Percentiles rank a stretch among this genome's conserved stretches.
phyloP scores from a whole-genome alignment of 2,329 filamentous ascomycete genomes.

The Penicillium italicum region DNA sequence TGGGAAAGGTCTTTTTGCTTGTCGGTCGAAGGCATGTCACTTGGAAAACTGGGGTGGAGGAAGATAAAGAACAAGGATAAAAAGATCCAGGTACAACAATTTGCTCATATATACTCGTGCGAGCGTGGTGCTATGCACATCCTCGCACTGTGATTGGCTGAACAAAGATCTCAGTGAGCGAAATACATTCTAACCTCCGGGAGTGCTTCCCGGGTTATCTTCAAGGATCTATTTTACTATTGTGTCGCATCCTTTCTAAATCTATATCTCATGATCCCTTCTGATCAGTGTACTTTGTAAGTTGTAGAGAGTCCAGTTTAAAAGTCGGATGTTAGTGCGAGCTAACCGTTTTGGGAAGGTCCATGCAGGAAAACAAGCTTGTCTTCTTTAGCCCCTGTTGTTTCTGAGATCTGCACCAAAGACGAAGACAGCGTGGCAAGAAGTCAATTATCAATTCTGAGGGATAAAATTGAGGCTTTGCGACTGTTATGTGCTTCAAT shows the following conservation, averaged over 20 bases:
- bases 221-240: slow-evolving; percentile 5
- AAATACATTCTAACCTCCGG: slow-evolving; percentile 18
- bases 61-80: background rate
- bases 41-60: background rate
- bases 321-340: background rate
- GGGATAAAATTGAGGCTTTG: background rate
- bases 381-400: background rate
- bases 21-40: slow-evolving; percentile 7
- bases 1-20: slow-evolving; percentile 12
- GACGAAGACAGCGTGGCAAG: background rate
- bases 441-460: background rate
- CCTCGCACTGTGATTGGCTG: slow-evolving; percentile 18
- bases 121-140: background rate
- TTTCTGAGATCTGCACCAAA: background rate
- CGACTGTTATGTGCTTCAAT: background rate
- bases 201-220: slow-evolving; percentile 8
- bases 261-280: too few species aligned
- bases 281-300: too few species aligned
- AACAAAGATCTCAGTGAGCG: slow-evolving; percentile 21
- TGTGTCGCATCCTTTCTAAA: too few species aligned
- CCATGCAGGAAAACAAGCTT: slow-evolving; percentile 18
- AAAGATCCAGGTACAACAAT: background rate
- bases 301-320: background rate
- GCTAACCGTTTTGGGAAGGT: slow-evolving; percentile 20
- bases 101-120: slow-evolving; percentile 16